Conservation (phyloP, 2,329 filamentous ascomycete genomes). For the Neonectria magnoliae region DNA sequence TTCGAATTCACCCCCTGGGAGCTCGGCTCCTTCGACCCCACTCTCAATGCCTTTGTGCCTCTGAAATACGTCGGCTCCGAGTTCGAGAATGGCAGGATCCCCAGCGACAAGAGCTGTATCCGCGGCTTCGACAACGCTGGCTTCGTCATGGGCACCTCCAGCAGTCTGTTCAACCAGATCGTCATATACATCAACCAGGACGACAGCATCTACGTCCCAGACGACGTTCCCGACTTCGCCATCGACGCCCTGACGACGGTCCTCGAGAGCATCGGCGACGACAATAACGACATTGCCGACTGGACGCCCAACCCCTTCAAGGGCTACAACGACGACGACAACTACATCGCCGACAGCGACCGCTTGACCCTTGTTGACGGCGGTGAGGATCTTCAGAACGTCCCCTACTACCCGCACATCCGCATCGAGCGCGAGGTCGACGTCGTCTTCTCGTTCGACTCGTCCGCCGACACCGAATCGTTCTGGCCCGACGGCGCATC, state of each 20-base stretch:
- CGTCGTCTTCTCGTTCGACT: slow-evolving; percentile 73
- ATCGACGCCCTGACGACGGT: slow-evolving; percentile 60
- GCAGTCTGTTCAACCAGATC: slow-evolving; percentile 78
- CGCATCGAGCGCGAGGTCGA: slow-evolving; percentile 63
- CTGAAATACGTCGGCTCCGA: slow-evolving; percentile 69
- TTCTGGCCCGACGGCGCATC: slow-evolving; percentile 71
- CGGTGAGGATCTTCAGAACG: slow-evolving; percentile 81
- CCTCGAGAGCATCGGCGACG: slow-evolving; percentile 63
- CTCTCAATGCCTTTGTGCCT: slow-evolving; percentile 67
- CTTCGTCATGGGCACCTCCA: slow-evolving; percentile 85
- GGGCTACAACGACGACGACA: slow-evolving; percentile 60
- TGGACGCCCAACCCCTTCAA: slow-evolving; percentile 70
- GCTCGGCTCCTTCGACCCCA: slow-evolving; percentile 71
- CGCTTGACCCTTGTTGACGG: slow-evolving; percentile 81
- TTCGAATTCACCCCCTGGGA: slow-evolving; percentile 75
- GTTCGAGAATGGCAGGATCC: slow-evolving; percentile 60
- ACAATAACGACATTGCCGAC: slow-evolving; percentile 80
- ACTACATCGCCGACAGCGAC: slow-evolving; percentile 54
- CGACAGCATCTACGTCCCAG: slow-evolving; percentile 58
- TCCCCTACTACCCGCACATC: slow-evolving; percentile 75
- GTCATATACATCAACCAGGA: slow-evolving; percentile 73
- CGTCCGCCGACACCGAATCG: slow-evolving; percentile 67
- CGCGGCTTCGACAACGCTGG: slow-evolving; percentile 81
- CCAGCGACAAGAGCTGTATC: slow-evolving; percentile 58
- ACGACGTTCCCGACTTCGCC: slow-evolving; percentile 56